phyloP scores from a whole-genome alignment of 2,329 filamentous ascomycete genomes.

The Neopestalotiopsis clavispora region DNA sequence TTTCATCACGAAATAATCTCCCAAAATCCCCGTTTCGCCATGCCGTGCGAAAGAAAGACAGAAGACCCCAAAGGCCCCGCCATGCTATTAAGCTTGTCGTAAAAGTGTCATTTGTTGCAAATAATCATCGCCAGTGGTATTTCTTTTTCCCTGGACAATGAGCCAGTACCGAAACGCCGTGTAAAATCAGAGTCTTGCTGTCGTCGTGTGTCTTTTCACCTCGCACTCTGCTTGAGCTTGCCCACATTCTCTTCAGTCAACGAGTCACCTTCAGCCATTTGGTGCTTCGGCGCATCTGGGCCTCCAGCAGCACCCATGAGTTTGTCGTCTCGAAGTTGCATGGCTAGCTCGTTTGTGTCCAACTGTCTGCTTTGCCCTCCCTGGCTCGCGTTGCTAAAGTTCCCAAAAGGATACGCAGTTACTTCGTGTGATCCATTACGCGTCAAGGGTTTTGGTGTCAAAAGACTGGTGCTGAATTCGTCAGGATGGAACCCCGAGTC shows the following conservation, averaged over 20 bases:
- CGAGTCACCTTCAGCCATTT: conserved; percentile 46
- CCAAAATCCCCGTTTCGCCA: not conserved
- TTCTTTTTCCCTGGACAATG: too few species aligned
- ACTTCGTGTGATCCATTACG: conserved; percentile 42
- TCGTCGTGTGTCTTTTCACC: not conserved
- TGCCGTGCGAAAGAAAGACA: not conserved
- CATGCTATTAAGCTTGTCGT: not conserved
- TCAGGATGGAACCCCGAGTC: conserved; percentile 16
- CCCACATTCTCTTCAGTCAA: conserved; percentile 61
- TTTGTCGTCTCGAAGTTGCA: conserved; percentile 51
- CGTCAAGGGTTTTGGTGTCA: conserved; percentile 47
- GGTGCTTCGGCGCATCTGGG: conserved; percentile 29
- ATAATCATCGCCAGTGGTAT: not conserved
- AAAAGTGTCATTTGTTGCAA: not conserved
- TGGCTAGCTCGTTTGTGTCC: conserved; percentile 41
- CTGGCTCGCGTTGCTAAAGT: conserved; percentile 22
- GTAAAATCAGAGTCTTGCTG: too few species aligned
- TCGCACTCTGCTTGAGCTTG: conserved; percentile 44
- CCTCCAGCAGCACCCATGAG: conserved; percentile 51
- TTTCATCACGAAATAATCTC: not conserved
- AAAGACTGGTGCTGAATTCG: conserved; percentile 25
- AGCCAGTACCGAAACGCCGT: too few species aligned
- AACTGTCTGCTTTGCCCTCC: conserved; percentile 36
- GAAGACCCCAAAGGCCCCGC: conserved; percentile 2
- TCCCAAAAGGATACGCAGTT: conserved; percentile 44